Conservation (phyloP, 139 green algal species). For the Chlamydomonas sp. region DNA sequence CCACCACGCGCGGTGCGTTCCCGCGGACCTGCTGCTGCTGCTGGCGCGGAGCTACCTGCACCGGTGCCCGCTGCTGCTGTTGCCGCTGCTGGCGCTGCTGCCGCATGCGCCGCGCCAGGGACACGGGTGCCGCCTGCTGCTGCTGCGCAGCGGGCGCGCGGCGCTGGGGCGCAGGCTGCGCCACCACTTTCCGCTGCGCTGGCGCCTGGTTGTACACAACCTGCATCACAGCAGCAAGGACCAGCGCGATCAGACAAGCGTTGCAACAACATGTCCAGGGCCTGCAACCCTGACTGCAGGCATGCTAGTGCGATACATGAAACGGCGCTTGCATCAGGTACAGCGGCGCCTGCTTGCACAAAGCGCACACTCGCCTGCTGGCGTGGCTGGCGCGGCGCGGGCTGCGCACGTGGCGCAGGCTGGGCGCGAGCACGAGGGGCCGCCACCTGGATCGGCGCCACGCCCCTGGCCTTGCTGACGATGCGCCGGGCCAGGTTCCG, state of each 20-base stretch:
- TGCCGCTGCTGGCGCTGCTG: slow-evolving; percentile 24
- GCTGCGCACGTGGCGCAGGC: neutral
- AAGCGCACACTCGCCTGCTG: too few species aligned
- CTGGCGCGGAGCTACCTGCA: neutral
- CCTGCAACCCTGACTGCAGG: too few species aligned
- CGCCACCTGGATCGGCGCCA: slow-evolving; percentile 14
- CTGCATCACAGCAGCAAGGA: too few species aligned
- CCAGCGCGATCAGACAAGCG: too few species aligned
- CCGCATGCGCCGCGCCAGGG: slow-evolving; percentile 9
- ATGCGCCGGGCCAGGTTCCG: slow-evolving; percentile 26
- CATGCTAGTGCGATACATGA: too few species aligned
- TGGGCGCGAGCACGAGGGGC: neutral
- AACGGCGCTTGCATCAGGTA: too few species aligned
- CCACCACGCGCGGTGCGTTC: slow-evolving; percentile 4
- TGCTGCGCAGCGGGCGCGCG: neutral
- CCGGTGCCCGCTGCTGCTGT: slow-evolving; percentile 13
- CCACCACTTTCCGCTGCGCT: neutral
- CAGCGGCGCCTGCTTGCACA: too few species aligned
- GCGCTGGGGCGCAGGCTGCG: neutral
- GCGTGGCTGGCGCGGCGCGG: neutral
- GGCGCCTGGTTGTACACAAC: too few species aligned
- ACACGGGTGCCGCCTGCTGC: slow-evolving; percentile 2
- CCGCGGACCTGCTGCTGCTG: slow-evolving; percentile 14
- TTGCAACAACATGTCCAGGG: too few species aligned
- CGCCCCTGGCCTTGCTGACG: slow-evolving; percentile 21